phyloP scores from a whole-genome alignment of 331 rosid species.

The Erythrophleum ivorense region DNA sequence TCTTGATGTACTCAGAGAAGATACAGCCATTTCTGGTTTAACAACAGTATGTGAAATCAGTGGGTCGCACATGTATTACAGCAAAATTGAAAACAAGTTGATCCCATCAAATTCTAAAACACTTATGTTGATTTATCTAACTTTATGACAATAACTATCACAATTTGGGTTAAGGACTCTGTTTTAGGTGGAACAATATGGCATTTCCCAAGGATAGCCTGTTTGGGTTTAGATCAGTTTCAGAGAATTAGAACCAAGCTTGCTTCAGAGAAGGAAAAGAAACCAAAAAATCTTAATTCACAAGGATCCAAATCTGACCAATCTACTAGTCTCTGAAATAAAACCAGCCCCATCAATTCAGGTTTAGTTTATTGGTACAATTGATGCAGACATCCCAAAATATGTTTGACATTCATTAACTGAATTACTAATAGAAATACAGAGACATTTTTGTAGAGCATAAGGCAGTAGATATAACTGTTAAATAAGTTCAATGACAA shows the following conservation, averaged over 20 bases:
- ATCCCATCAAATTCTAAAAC: too few relatives aligned
- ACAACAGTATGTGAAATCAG: too few relatives aligned
- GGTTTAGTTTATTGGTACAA: too few relatives aligned
- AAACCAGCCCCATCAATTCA: not conserved
- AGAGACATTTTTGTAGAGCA: not conserved
- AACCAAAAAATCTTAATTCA: not conserved
- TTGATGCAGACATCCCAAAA: not conserved
- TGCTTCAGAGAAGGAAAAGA: not conserved
- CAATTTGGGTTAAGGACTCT: too few relatives aligned
- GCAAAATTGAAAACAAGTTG: too few relatives aligned
- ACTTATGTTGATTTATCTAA: not conserved
- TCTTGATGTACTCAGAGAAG: too few relatives aligned
- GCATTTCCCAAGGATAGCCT: not conserved
- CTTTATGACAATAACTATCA: not conserved
- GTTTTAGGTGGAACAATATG: too few relatives aligned
- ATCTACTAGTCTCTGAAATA: constrained; percentile 8
- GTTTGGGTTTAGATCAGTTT: constrained; percentile 9
- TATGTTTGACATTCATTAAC: not conserved
- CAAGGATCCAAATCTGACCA: not conserved
- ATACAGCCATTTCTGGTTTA: too few relatives aligned
- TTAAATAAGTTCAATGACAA: not conserved
- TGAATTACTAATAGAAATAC: not conserved
- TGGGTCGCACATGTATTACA: too few relatives aligned
- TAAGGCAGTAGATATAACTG: constrained; percentile 8
- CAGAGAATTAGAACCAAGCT: constrained; percentile 5